Evolutionary conservation across 2,329 filamentous ascomycete species (phyloP).

Genomic region (Fusarium subtropicale): DNA sequence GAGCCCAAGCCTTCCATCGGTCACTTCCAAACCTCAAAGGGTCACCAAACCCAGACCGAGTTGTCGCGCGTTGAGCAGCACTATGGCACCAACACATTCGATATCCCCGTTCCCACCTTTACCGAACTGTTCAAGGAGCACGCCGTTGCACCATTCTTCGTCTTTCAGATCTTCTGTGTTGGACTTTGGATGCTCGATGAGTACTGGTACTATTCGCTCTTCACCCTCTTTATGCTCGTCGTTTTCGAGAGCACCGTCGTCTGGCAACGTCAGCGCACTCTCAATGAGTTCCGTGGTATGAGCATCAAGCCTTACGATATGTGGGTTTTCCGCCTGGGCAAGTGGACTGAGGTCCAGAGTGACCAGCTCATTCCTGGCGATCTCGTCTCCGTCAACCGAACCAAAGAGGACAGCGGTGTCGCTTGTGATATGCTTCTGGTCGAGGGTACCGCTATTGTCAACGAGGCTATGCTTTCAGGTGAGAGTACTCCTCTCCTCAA

Average conservation of each 20-base stretch:
- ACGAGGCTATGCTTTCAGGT: conserved; percentile 98
- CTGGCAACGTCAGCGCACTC: conserved; percentile 96
- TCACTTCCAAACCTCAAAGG: conserved; percentile 82
- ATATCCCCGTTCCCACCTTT: conserved; percentile 97
- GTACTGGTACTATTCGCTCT: conserved; percentile 99
- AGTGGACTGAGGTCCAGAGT: conserved; percentile 89
- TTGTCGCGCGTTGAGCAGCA: conserved; percentile 85
- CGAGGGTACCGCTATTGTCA: conserved; percentile 96
- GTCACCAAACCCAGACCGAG: conserved; percentile 79
- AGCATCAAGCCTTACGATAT: conserved; percentile 98
- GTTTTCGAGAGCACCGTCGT: conserved; percentile 98
- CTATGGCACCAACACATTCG: conserved; percentile 96
- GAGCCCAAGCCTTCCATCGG: conserved; percentile 85
- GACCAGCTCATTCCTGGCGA: conserved; percentile 95
- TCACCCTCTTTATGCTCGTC: conserved; percentile 98
- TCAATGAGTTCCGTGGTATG: conserved; percentile 98
- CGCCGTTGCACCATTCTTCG: conserved; percentile 98
- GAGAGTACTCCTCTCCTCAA: conserved; percentile 97
- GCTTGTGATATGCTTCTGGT: conserved; percentile 97
- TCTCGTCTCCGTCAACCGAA: conserved; percentile 89
- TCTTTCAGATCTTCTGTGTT: conserved; percentile 99
- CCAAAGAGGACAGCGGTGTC: conserved; percentile 96
- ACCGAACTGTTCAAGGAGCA: conserved; percentile 97
- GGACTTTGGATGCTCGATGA: conserved; percentile 99
- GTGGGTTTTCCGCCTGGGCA: conserved; percentile 87